phyloP scores from a whole-genome alignment of 257 asterid genomes.

The Ilex aquifolium region DNA sequence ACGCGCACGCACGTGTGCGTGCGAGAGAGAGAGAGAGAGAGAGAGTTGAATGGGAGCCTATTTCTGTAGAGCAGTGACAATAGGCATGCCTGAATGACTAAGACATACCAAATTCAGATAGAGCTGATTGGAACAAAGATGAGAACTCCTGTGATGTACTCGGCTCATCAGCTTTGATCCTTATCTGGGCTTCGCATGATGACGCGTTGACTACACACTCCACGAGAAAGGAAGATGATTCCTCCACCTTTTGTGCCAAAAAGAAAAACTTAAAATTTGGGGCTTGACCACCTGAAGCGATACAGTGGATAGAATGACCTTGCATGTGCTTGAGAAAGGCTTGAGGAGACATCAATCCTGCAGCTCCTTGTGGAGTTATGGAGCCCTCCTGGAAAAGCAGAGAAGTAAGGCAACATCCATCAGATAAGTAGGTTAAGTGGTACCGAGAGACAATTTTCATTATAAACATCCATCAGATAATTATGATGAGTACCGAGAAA shows the following conservation, averaged over 20 bases:
- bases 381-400: constrained; percentile 54
- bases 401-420: neutral
- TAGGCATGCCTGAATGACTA: constrained; percentile 4
- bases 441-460: too few species aligned
- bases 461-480: too few species aligned
- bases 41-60: too few species aligned
- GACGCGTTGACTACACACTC: constrained; percentile 82
- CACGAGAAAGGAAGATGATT: constrained; percentile 56
- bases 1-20: too few species aligned
- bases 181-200: constrained; percentile 66
- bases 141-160: constrained; percentile 68
- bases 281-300: constrained; percentile 97
- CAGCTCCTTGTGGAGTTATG: constrained; percentile 72
- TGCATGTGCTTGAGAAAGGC: constrained; percentile 81
- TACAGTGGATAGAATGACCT: constrained; percentile 69
- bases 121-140: constrained; percentile 70
- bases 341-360: constrained; percentile 71
- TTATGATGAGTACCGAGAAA: too few species aligned
- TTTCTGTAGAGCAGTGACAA: too few species aligned
- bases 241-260: constrained; percentile 74
- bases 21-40: too few species aligned
- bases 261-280: constrained; percentile 92
- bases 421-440: too few species aligned
- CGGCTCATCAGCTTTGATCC: constrained; percentile 91
- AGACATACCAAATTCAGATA: constrained; percentile 52